These are phyloP conservation scores for Xerocomus potaroensis DNA, from an alignment of 768 basidiomycete species.

Conservation along the genomic window DNA sequence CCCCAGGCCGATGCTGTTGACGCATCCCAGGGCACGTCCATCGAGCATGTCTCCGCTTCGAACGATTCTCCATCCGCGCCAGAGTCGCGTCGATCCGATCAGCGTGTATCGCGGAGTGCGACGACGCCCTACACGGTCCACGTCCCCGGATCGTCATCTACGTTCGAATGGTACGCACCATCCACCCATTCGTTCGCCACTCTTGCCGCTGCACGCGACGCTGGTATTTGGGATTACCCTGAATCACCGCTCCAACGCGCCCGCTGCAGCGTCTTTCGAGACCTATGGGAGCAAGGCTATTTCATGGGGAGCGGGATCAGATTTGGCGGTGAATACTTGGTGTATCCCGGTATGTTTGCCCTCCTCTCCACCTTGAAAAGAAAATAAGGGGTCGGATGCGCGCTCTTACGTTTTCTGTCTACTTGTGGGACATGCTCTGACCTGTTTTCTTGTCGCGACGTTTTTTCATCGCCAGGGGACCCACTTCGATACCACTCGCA, in stretches of 20 bases:
- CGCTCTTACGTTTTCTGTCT: too few species aligned
- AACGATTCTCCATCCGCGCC: background rate
- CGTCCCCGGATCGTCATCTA: constrained; percentile 61
- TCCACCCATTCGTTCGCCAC: constrained; percentile 44
- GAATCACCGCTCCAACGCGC: constrained; percentile 61
- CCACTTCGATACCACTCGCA: constrained; percentile 96
- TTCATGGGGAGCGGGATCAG: constrained; percentile 88
- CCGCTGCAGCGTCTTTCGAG: constrained; percentile 73
- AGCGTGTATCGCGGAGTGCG: constrained; percentile 8
- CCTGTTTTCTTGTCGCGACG: background rate
- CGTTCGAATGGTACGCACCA: constrained; percentile 66
- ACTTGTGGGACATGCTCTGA: too few species aligned
- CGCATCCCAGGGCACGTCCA: background rate
- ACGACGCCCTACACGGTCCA: constrained; percentile 47
- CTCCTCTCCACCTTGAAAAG: too few species aligned
- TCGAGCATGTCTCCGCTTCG: constrained; percentile 9
- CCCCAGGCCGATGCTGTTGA: constrained; percentile 7
- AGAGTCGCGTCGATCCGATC: background rate
- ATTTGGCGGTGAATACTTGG: constrained; percentile 94
- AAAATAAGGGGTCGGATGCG: too few species aligned
- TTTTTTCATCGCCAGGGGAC: constrained; percentile 56
- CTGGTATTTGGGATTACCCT: constrained; percentile 78
- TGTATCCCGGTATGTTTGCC: constrained; percentile 78
- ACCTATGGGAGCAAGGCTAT: constrained; percentile 78
- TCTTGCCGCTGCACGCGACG: constrained; percentile 55